Evolutionary conservation across 176 grass and related monocot species (phyloP).

Genomic region (Oryza officinalis): DNA sequence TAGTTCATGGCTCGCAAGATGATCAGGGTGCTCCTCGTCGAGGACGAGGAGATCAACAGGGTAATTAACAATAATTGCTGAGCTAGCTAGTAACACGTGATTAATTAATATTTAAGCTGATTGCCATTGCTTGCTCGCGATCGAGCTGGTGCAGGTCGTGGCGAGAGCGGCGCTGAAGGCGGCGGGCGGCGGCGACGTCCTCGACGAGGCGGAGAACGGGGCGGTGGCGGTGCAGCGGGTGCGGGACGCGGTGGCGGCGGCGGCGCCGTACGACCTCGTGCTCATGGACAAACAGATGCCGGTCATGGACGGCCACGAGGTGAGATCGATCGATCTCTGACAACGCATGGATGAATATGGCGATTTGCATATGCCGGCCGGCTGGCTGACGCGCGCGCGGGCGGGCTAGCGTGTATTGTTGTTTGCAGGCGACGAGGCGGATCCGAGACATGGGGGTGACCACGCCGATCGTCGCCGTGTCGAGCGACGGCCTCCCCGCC

Average conservation of each 20-base stretch:
- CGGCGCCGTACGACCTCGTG: slow-evolving; percentile 55
- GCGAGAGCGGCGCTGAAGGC: slow-evolving; percentile 43
- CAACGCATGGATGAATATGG: not conserved
- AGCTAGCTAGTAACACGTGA: not conserved
- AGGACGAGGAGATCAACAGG: slow-evolving; percentile 49
- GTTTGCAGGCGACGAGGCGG: slow-evolving; percentile 52
- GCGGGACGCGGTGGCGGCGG: slow-evolving; percentile 9
- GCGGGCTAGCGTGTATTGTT: not conserved
- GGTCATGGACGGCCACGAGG: slow-evolving; percentile 70
- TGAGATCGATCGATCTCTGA: not conserved
- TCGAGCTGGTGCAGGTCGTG: slow-evolving; percentile 39
- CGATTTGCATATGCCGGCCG: too few species aligned
- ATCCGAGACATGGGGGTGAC: slow-evolving; percentile 56
- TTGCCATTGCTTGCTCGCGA: not conserved
- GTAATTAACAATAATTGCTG: not conserved
- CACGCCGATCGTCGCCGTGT: slow-evolving; percentile 67
- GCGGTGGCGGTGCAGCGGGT: slow-evolving; percentile 49
- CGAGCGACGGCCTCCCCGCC: slow-evolving; percentile 44
- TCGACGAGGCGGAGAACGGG: slow-evolving; percentile 55
- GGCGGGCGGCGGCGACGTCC: not conserved
- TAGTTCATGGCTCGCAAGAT: not conserved
- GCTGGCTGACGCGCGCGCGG: not conserved
- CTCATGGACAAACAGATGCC: slow-evolving; percentile 68
- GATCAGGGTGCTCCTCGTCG: slow-evolving; percentile 53
- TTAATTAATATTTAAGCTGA: not conserved